Evolutionary conservation across 2,329 filamentous ascomycete genomes (phyloP).

Genomic region (Seiridium cupressi): DNA sequence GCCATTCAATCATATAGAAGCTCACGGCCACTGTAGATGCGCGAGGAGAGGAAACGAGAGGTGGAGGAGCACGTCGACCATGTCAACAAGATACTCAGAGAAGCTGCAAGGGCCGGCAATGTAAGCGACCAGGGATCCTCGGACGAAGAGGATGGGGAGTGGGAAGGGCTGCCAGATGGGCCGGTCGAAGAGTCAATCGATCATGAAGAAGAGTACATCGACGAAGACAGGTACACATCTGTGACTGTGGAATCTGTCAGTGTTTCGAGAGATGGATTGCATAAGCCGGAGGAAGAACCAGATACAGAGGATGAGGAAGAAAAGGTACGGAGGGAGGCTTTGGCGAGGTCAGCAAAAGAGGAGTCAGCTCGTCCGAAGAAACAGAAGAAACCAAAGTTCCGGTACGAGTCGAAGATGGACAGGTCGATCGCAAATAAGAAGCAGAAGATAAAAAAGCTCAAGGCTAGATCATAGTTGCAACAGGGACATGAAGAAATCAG

Average conservation of each 20-base stretch:
- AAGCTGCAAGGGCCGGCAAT: slow-evolving; percentile 52
- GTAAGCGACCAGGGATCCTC: slow-evolving; percentile 22
- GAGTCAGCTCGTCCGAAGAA: slow-evolving; percentile 65
- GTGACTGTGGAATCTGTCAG: slow-evolving; percentile 91
- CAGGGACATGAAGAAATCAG: background rate
- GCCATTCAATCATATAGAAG: background rate
- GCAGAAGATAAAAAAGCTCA: slow-evolving; percentile 61
- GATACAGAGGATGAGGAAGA: slow-evolving; percentile 34
- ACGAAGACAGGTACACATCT: slow-evolving; percentile 93
- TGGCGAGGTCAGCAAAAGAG: slow-evolving; percentile 31
- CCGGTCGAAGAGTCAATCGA: slow-evolving; percentile 55
- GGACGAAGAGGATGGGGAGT: slow-evolving; percentile 43
- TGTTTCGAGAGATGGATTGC: slow-evolving; percentile 71
- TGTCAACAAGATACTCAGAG: slow-evolving; percentile 68
- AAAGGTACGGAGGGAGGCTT: slow-evolving; percentile 32
- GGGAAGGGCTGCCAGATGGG: slow-evolving; percentile 63
- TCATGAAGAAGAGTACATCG: slow-evolving; percentile 90
- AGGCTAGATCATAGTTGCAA: slow-evolving; percentile 1
- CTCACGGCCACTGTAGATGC: slow-evolving; percentile 53
- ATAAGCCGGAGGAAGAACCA: slow-evolving; percentile 46
- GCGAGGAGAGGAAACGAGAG: slow-evolving; percentile 78
- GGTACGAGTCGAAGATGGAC: slow-evolving; percentile 87
- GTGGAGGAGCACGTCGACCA: slow-evolving; percentile 78
- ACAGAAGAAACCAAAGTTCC: slow-evolving; percentile 88
- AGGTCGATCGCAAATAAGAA: slow-evolving; percentile 72